Evolutionary conservation across 1,139 yeast species (phyloP), one percentile per base, ranked within the genome.

Genomic region (Geotrichum reessii): DNA sequence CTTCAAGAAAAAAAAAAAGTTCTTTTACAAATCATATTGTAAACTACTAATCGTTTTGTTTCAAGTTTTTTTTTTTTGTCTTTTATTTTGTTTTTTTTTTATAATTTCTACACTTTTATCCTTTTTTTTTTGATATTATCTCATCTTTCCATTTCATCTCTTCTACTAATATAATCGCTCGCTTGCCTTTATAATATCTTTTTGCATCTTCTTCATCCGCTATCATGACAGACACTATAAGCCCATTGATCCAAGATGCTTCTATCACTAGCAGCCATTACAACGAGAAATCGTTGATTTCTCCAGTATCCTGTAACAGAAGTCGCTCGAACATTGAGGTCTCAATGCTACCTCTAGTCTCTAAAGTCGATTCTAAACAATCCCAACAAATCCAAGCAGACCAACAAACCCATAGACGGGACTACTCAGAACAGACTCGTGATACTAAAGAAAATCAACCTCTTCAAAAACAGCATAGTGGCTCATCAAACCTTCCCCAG

Each of bases 401-500:
- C 42, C 42, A 37, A 37, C 14, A 37, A 37, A 14, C 2, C 42
- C 42, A 37, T 3, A 12, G 37, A 31, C 37, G n/a, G 11, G 12
- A 11, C n/a, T 12, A 11, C 11, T 8, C 37, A 31, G 37, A 31
- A 5, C 17, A 11, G 19, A 8, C 42, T 19, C 7, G 7, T 12
- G 42, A 37, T n/a, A 14, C 17, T 12, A 37, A 19, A n/a, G 42
- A 37, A 14, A n/a, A 14, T 37, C 42, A 37, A 37, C 42, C 42
- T 37, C 17, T 37, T 11, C 42, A 37, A 37, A 37, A n/a, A 37
- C 42, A 37, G n/a, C 14, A 37, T 19, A 37, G 17, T 5, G 42
- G 42, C 19, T 37, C 42, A 37, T 37, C 42, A 37, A 63, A 64
- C 51, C 65, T 69, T 56, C 70, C 67, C 40, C 71, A 65, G 59